These are phyloP conservation scores for Pythium monospermum DNA, from an alignment of 352 stramenopile genomes.

Conservation along the genomic window DNA sequence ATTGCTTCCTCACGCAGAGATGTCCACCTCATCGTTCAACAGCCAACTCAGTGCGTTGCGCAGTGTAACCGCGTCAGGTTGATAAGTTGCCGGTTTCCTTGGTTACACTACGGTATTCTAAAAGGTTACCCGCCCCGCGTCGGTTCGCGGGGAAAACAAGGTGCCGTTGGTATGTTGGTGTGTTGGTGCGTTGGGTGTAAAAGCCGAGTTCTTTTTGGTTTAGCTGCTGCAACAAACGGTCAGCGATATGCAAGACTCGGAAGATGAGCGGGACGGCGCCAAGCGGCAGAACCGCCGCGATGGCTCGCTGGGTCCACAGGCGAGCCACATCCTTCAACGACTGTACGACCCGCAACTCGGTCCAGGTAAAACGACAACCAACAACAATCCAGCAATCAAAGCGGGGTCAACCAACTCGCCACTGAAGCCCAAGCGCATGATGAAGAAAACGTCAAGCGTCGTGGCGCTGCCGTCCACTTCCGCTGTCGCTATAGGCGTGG, in stretches of 20 bases:
- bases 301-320: conserved; percentile 40
- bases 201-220: neutral
- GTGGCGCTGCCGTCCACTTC: conserved; percentile 23
- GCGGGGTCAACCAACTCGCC: conserved; percentile 15
- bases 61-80: no score
- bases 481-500: no score
- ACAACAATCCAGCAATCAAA: neutral
- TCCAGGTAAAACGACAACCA: conserved; percentile 6
- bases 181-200: neutral
- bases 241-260: conserved; percentile 10
- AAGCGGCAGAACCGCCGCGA: conserved; percentile 37
- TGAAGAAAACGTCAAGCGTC: conserved; percentile 48
- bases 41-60: no score
- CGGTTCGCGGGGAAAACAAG: conserved; percentile 4
- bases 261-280: conserved; percentile 42
- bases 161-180: neutral
- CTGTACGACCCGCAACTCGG: conserved; percentile 63
- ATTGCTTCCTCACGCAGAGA: no score
- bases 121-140: neutral
- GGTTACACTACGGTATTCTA: no score
- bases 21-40: no score
- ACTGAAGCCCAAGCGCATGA: conserved; percentile 44
- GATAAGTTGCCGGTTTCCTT: no score
- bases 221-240: neutral
- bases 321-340: conserved; percentile 58